These are phyloP conservation scores for Mortierella antarctica DNA, from an alignment of 192 early-diverging fungal species.

Conservation along the genomic window DNA sequence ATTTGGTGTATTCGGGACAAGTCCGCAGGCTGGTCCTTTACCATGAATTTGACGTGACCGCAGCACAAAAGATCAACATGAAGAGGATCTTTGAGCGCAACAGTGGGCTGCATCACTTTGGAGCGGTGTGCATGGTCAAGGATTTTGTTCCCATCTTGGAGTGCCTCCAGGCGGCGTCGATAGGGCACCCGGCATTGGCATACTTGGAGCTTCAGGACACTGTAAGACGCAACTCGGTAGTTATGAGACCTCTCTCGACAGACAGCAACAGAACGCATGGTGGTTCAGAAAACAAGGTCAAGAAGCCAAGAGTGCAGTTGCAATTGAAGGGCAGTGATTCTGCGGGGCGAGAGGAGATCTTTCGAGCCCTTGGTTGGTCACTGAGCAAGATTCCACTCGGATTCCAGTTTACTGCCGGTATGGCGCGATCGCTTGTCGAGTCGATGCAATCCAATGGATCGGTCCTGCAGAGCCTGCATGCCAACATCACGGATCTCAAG, in stretches of 20 bases:
- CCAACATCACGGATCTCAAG: slow-evolving; percentile 16
- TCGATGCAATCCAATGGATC: neutral
- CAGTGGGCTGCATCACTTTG: slow-evolving; percentile 4
- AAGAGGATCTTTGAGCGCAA: slow-evolving; percentile 18
- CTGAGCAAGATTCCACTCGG: slow-evolving; percentile 15
- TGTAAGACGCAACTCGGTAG: slow-evolving; percentile 5
- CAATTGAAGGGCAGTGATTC: neutral
- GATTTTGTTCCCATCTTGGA: slow-evolving; percentile 4
- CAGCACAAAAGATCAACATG: neutral
- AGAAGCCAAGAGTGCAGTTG: too few relatives aligned
- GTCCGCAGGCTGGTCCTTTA: slow-evolving; percentile 14
- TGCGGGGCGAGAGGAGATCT: slow-evolving; percentile 8
- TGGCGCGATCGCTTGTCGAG: slow-evolving; percentile 2
- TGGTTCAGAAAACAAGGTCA: too few relatives aligned
- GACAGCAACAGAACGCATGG: too few relatives aligned
- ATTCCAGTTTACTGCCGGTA: slow-evolving; percentile 1
- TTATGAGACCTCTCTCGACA: too few relatives aligned
- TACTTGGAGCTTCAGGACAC: slow-evolving; percentile 7
- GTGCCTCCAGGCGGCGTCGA: neutral
- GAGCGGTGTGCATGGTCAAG: slow-evolving; percentile 2
- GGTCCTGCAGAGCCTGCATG: slow-evolving; percentile 3
- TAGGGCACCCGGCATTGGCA: neutral
- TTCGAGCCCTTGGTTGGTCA: slow-evolving; percentile 19
- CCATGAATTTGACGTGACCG: slow-evolving; percentile 1
- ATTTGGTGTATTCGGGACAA: slow-evolving; percentile 20